Percentiles rank a stretch among this genome's conserved stretches.
These are phyloP conservation scores for Xylariaceae sp. DNA, from an alignment of 2,329 filamentous ascomycete genomes.

Conservation along the genomic window DNA sequence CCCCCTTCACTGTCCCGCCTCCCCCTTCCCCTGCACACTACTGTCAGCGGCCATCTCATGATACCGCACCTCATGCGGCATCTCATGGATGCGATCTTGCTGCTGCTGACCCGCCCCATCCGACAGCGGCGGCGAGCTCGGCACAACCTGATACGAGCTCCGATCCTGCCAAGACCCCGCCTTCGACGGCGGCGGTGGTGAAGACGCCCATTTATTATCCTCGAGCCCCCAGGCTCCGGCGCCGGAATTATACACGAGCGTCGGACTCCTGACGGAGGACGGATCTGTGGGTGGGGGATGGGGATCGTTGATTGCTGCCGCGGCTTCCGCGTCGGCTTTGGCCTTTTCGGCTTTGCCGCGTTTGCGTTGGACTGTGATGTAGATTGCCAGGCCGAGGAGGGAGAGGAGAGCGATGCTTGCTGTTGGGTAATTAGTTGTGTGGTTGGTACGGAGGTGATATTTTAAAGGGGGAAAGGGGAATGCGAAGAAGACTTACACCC, in stretches of 20 bases:
- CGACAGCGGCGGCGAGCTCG: constrained; percentile 20
- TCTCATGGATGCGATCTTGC: constrained; percentile 11
- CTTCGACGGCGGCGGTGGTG: constrained; percentile 1
- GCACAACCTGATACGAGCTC: constrained; percentile 25
- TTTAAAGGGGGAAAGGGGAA: not conserved
- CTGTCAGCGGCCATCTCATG: constrained; percentile 10
- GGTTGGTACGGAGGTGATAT: not conserved
- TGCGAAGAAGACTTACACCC: constrained; percentile 10
- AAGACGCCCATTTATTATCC: constrained; percentile 8
- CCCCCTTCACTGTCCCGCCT: not conserved
- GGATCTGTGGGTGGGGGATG: not conserved
- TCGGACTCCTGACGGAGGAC: constrained; percentile 1
- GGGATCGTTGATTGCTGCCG: constrained; percentile 1
- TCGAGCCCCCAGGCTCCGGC: constrained; percentile 8
- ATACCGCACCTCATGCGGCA: constrained; percentile 1
- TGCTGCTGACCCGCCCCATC: constrained; percentile 25
- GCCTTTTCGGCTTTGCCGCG: constrained; percentile 6
- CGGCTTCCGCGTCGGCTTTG: constrained; percentile 7
- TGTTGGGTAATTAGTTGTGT: not conserved
- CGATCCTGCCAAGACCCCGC: constrained; percentile 26
- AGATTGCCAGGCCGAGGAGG: constrained; percentile 22
- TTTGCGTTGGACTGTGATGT: constrained; percentile 15
- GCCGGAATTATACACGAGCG: constrained; percentile 11
- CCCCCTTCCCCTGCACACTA: not conserved
- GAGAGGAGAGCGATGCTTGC: constrained; percentile 28